phyloP scores from a whole-genome alignment of 768 basidiomycete genomes.

The Rhodotorula kratochvilovae region DNA sequence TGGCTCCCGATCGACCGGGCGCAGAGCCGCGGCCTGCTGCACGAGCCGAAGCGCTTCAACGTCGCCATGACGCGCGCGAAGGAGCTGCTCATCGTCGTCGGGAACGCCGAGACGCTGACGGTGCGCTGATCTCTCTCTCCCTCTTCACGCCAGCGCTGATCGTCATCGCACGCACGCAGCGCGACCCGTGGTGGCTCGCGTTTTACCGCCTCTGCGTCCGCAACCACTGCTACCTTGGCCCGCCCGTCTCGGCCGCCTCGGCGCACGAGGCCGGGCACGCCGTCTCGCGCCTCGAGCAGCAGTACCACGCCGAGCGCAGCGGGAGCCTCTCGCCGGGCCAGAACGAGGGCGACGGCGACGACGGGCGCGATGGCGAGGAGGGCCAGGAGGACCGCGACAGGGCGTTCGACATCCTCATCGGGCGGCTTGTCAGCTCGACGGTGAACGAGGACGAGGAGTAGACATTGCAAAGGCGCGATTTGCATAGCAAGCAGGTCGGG shows the following conservation, averaged over 20 bases:
- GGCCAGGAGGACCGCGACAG: not conserved
- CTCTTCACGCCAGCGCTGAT: not conserved
- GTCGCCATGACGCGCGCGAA: constrained; percentile 50
- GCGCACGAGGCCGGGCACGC: constrained; percentile 10
- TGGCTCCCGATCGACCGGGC: constrained; percentile 45
- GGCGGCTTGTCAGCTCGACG: constrained; percentile 17
- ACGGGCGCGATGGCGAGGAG: not conserved
- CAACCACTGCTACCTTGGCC: constrained; percentile 39
- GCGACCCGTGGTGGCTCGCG: constrained; percentile 47
- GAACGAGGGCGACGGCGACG: not conserved
- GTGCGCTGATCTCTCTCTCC: too few species aligned
- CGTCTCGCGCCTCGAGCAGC: constrained; percentile 29
- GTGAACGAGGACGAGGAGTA: constrained; percentile 12
- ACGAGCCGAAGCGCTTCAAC: constrained; percentile 49
- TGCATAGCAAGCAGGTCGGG: too few species aligned
- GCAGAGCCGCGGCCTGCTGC: constrained; percentile 46
- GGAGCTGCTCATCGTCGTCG: constrained; percentile 47
- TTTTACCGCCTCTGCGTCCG: constrained; percentile 46
- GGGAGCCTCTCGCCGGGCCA: too few species aligned
- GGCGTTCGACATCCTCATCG: constrained; percentile 30
- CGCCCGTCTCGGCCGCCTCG: not conserved
- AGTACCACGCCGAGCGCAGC: constrained; percentile 7
- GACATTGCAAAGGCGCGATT: too few species aligned
- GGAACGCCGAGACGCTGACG: constrained; percentile 45
- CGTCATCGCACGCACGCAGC: not conserved